Evolutionary conservation across 2,329 filamentous ascomycete species (phyloP).

Genomic region (Alternaria sp.): DNA sequence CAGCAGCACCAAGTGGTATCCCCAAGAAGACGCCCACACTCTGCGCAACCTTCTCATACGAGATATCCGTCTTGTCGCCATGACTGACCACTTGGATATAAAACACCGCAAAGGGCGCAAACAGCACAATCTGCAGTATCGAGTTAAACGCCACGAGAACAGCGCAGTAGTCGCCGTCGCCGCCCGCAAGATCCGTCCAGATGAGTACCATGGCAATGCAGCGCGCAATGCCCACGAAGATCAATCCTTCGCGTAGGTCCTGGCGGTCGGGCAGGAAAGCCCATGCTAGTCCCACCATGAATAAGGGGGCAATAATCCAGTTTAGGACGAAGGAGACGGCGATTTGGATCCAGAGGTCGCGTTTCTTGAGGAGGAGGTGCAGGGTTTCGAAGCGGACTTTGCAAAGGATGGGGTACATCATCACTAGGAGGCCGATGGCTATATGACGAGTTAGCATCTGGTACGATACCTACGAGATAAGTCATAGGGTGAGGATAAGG

Average conservation of each 20-base stretch:
- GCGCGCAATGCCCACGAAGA: conserved; percentile 81
- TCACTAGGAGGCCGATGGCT: conserved; percentile 82
- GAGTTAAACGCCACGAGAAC: conserved; percentile 58
- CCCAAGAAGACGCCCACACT: conserved; percentile 84
- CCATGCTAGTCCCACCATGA: conserved; percentile 80
- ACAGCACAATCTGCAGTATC: conserved; percentile 56
- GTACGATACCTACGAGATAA: not conserved
- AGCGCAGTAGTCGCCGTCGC: conserved; percentile 82
- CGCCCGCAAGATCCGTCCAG: conserved; percentile 79
- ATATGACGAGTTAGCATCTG: not conserved
- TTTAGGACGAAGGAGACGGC: conserved; percentile 77
- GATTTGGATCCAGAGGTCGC: conserved; percentile 78
- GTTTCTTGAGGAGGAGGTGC: conserved; percentile 67
- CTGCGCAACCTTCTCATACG: conserved; percentile 74
- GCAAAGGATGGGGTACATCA: conserved; percentile 95
- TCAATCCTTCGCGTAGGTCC: conserved; percentile 67
- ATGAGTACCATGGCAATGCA: conserved; percentile 91
- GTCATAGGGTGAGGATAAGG: not conserved
- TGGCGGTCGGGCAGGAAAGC: conserved; percentile 54
- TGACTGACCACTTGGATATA: conserved; percentile 71
- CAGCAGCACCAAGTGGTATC: conserved; percentile 79
- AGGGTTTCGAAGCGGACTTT: conserved; percentile 81
- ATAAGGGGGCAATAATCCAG: conserved; percentile 80
- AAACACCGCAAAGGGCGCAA: conserved; percentile 56
- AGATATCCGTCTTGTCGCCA: conserved; percentile 51